Base-by-base conservation (phyloP, 495 filamentous ascomycete genomes). In the Pyronema domesticum region DNA sequence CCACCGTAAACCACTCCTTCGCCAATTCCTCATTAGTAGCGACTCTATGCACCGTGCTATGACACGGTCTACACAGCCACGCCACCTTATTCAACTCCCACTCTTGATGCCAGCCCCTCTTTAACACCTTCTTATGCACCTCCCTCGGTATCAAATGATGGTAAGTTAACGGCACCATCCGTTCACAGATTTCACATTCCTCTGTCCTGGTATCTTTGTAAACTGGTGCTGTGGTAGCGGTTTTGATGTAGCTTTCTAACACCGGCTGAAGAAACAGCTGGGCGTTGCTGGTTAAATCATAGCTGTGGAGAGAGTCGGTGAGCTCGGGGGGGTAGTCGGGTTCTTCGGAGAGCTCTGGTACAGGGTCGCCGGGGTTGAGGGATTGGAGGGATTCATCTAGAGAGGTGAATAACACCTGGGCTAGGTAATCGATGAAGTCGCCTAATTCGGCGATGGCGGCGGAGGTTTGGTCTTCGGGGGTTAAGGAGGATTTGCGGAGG, bases 11-110 rank as follows among this genome's bases (percentile, higher is more conserved):
- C 67, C 70, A 89, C 66, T 80, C 70, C 64, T 73, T 72, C 10
- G 85, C 86, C 59, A 94, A 68, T 62, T 85, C 85, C 74, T 94
- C 87, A 64, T 89, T 86, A 3, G 68, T 71, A 11, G 78, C 80
- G 60, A 85, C 75, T 36, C 76, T 68, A 74, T 94, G 87, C 66
- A 94, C 85, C 65, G 87, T 86, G 35, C 74, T 75, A 74, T 94
- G 87, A 61, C 87, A 94, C 13, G 87, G 84, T 46, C 61, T 74
- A 71, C 87, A 94, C 61, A 94, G 66, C 86, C 86, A 94, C 33
- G 87, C 87, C 23, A 93, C 86, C 65, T 76, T 86, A 65, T 84
- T 77, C 68, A 89, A 60, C 70, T 77, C 74, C 72, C 80, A 80
- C 57, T 79, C 78, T 13, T 76, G 73, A 72, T 87, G 83, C 86